Evolutionary conservation across 208 protist genomes (phyloP), one percentile per base, ranked within the genome.

Genomic region (Acanthamoeba sp.): DNA sequence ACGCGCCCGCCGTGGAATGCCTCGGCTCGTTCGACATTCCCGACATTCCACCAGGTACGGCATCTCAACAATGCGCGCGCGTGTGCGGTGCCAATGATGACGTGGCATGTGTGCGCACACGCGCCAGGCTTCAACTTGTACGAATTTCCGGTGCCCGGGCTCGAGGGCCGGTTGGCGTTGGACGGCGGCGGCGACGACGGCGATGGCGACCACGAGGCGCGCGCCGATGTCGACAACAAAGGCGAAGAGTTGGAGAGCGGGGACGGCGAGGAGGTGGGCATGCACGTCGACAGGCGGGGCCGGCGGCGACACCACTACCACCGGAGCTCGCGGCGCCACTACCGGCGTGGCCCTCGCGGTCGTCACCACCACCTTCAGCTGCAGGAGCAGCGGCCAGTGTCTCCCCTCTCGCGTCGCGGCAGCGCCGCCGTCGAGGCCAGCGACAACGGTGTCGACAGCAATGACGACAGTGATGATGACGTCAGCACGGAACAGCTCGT

Each of bases 1-100:
- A n/a, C n/a, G n/a, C n/a, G n/a, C n/a, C n/a, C n/a, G n/a, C 24
- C 64, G 64, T 73, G 34, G 64, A 73, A 73, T 73, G 64, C 27
- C 64, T 73, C 20, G 64, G 64, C 27, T 10, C 38, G 0, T 45
- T 45, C n/a, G 73, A 84, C 42, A 84, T 84, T 84, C 73, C 73
- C 14, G 73, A 29, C 42, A n/a, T 84, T 18, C 38, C 73, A 36
- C n/a, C 1, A 9, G 62, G 62, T 69, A 69, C 29, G 62, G 9
- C 18, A 18, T 12, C 12, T 50, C 55, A 62, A 22, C 1, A 0
- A 2, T 69, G 27, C 18, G 4, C 9, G n/a, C 27, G 22, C 62
- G n/a, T 36, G 29, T 36, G 62, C 3, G 9, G 62, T 69, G 22
- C 29, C n/a, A 9, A 9, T 69, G 12, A 9, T 69, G 62, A 36